These are phyloP conservation scores for Penicillium sp. DNA, from an alignment of 2,329 filamentous ascomycete species.

Conservation along the genomic window DNA sequence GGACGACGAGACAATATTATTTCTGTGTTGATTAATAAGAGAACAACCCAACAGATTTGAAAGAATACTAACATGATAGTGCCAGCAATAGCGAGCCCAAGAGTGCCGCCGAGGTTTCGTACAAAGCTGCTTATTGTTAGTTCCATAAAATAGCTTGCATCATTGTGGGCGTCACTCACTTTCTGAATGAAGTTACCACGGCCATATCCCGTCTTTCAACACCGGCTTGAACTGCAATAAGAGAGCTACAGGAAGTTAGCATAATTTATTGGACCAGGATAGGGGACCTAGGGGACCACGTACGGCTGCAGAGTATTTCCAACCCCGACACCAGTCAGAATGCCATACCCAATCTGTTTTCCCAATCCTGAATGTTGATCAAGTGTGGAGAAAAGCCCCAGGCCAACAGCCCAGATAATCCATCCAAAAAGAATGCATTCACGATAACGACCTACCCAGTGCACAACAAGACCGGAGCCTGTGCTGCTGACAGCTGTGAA, in stretches of 20 bases:
- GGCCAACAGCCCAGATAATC: conserved; percentile 53
- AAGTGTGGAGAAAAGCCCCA: conserved; percentile 55
- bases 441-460: conserved; percentile 54
- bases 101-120: conserved; percentile 44
- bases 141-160: background rate
- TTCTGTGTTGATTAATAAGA: conserved; percentile 17
- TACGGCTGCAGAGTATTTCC: conserved; percentile 54
- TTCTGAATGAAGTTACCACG: conserved; percentile 41
- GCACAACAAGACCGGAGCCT: conserved; percentile 53
- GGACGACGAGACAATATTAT: conserved; percentile 32
- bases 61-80: conserved; percentile 39
- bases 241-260: conserved; percentile 19
- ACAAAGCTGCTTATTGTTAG: conserved; percentile 35
- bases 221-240: conserved; percentile 44
- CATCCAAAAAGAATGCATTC: conserved; percentile 57
- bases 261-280: background rate
- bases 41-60: background rate
- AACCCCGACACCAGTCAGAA: conserved; percentile 54
- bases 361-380: conserved; percentile 50
- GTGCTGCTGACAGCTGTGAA: conserved; percentile 51
- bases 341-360: conserved; percentile 56
- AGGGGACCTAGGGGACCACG: background rate
- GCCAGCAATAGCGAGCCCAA: conserved; percentile 43
- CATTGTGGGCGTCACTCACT: conserved; percentile 21
- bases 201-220: conserved; percentile 44